Percentiles rank a stretch among this genome's conserved stretches.
phyloP scores from a whole-genome alignment of 1,284 basidiomycete species.

The Bondarzewia mesenterica region DNA sequence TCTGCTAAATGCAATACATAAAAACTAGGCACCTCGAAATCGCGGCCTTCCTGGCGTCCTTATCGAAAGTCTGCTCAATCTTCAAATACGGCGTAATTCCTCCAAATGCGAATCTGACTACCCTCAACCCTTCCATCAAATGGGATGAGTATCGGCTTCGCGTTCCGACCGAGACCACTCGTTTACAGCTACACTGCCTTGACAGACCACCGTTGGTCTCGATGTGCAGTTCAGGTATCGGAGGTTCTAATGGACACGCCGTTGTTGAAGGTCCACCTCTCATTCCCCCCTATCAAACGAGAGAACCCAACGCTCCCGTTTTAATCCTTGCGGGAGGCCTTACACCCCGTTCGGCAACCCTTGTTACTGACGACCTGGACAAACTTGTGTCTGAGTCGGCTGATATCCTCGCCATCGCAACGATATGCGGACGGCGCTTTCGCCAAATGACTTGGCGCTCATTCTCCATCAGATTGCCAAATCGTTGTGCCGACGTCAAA shows the following conservation, averaged over 20 bases:
- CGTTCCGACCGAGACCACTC: constrained; percentile 16
- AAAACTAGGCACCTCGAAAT: constrained; percentile 31
- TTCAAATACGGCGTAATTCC: constrained; percentile 28
- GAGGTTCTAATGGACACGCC: constrained; percentile 33
- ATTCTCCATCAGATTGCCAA: constrained; percentile 11
- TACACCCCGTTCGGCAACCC: constrained; percentile 21
- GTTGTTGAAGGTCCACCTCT: constrained; percentile 27
- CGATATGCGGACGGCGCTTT: constrained; percentile 19
- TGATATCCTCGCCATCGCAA: constrained; percentile 10
- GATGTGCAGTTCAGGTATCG: constrained; percentile 35
- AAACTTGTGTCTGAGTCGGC: constrained; percentile 8
- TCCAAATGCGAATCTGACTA: constrained; percentile 29
- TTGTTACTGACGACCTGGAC: constrained; percentile 13
- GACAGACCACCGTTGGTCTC: constrained; percentile 24
- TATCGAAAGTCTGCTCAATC: constrained; percentile 33
- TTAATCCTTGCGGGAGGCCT: constrained; percentile 28
- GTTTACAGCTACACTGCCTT: constrained; percentile 11
- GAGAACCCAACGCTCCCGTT: constrained; percentile 16
- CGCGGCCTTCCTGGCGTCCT: constrained; percentile 30
- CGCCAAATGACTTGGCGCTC: constrained; percentile 29
- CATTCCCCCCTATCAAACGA: too few relatives aligned
- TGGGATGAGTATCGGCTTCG: constrained; percentile 26
- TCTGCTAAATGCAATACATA: constrained; percentile 3
- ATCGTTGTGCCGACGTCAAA: constrained; percentile 3
- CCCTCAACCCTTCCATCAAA: constrained; percentile 28